Evolutionary conservation across 345 rosid genomes (phyloP), one percentile per base, ranked within the genome.

Genomic region (Noccaea bulbosa): DNA sequence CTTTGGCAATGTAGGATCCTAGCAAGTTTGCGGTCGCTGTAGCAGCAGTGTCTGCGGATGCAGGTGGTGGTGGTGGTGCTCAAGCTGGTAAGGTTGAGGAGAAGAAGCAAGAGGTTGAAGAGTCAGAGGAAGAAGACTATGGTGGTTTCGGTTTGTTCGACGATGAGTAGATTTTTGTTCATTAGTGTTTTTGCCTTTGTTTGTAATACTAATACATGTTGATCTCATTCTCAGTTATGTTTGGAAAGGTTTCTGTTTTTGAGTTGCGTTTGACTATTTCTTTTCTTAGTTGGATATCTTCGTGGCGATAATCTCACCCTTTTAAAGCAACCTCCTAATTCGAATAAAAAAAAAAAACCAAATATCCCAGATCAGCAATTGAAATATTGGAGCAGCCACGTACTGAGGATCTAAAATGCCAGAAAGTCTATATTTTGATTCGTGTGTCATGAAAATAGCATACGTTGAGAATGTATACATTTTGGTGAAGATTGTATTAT

Each of bases 51-150:
- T 77, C 76, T 9, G 86, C 45, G 7, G 70, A 45, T 2, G 80
- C 39, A 49, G 56, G 67, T 48, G 79, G 60, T 46, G 79, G 60
- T 46, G 60, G 82, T 57, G 75, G 87, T 14, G 85, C 86, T 15
- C 82, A 77, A 35, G 82, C 51, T 46, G 75, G 82, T 15, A 76
- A 80, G 79, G 88, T 46, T 41, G 95, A 88, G 54, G 91, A 84
- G 75, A 85, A 88, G 85, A 88, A 85, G 78, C 84, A 83, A 4
- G 92, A 85, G 41, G 85, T 88, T 0, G 87, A 91, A 48, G 95
- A 87, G 77, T 88, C 95, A 5, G 97, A 91, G 52, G 97, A 91
- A 2, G 93, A 91, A 71, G 80, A 87, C 91, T 91, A 93, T 35
- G 72, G 72, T 55, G 72, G 72, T 45, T 83, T 91, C 59, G 72